These are phyloP conservation scores for Ustilago trichophora DNA, from an alignment of 1,284 basidiomycete genomes.

Conservation along the genomic window DNA sequence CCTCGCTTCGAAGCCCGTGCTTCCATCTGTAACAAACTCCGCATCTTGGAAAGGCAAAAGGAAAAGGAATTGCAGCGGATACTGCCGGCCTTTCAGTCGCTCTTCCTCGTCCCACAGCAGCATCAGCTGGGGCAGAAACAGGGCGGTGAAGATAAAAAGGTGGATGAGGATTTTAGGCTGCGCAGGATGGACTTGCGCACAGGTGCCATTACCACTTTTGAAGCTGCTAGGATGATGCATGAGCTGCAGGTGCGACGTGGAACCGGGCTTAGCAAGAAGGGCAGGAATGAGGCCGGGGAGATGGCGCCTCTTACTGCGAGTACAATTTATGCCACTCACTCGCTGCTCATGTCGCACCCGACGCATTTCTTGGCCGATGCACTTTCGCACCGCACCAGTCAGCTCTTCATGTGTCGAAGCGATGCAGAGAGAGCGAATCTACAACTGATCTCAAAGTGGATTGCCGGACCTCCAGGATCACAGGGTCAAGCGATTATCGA, in stretches of 20 bases:
- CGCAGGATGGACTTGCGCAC: constrained; percentile 34
- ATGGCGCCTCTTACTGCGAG: constrained; percentile 30
- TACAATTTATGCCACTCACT: constrained; percentile 76
- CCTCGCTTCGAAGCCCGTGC: constrained; percentile 35
- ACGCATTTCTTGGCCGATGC: constrained; percentile 75
- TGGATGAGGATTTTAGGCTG: too few relatives aligned
- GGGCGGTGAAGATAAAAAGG: too few relatives aligned
- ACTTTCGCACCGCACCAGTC: constrained; percentile 72
- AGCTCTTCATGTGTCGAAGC: constrained; percentile 78
- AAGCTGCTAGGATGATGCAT: constrained; percentile 31
- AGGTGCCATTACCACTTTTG: constrained; percentile 36
- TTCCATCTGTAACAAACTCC: constrained; percentile 35
- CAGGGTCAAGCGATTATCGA: constrained; percentile 30
- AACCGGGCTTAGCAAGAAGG: background rate
- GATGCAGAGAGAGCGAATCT: constrained; percentile 73
- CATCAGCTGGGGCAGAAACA: background rate
- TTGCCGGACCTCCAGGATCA: constrained; percentile 59
- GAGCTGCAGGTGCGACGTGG: background rate
- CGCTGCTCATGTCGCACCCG: constrained; percentile 75
- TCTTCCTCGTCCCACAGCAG: constrained; percentile 22
- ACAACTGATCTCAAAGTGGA: constrained; percentile 72
- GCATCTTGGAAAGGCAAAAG: constrained; percentile 31
- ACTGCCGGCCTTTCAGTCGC: constrained; percentile 35
- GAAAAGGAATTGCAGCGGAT: constrained; percentile 40
- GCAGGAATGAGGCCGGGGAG: background rate